Evolutionary conservation across 176 grass and related monocot species (phyloP).

Genomic region (Oryza meyeriana): DNA sequence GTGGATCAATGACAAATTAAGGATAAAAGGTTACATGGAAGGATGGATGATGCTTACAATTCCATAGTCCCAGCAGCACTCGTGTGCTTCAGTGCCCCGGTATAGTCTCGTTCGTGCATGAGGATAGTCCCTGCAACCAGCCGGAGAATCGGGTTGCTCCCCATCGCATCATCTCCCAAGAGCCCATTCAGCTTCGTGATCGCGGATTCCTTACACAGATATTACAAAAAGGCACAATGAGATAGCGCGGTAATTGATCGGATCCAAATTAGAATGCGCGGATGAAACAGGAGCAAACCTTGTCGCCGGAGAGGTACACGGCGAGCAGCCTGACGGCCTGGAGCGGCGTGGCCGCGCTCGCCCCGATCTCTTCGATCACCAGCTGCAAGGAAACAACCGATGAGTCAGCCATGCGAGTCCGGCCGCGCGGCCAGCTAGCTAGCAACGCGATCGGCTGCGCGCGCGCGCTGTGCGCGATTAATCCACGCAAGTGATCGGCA

Average conservation of each 20-base stretch:
- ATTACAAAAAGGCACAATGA: background rate
- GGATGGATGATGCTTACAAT: conserved; percentile 31
- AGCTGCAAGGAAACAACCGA: conserved; percentile 36
- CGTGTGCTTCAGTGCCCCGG: conserved; percentile 69
- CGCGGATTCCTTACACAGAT: conserved; percentile 35
- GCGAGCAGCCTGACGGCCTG: conserved; percentile 81
- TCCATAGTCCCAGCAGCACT: conserved; percentile 69
- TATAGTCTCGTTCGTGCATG: conserved; percentile 57
- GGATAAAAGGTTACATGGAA: background rate
- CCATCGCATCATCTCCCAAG: conserved; percentile 53
- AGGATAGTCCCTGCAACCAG: conserved; percentile 58
- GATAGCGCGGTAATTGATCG: background rate
- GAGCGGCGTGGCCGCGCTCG: conserved; percentile 62
- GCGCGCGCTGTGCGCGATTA: too few species aligned
- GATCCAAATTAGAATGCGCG: background rate
- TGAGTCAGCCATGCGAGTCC: background rate
- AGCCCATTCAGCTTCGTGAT: conserved; percentile 50
- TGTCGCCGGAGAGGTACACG: conserved; percentile 49
- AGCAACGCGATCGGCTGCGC: background rate
- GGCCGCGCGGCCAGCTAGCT: background rate
- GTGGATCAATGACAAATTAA: background rate
- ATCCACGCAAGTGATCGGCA: background rate
- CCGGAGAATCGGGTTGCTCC: conserved; percentile 48
- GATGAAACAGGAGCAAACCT: conserved; percentile 34
- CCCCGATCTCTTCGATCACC: conserved; percentile 69